Base-by-base conservation (phyloP, 2,329 filamentous ascomycete species). In the Paraphoma chrysanthemicola region DNA sequence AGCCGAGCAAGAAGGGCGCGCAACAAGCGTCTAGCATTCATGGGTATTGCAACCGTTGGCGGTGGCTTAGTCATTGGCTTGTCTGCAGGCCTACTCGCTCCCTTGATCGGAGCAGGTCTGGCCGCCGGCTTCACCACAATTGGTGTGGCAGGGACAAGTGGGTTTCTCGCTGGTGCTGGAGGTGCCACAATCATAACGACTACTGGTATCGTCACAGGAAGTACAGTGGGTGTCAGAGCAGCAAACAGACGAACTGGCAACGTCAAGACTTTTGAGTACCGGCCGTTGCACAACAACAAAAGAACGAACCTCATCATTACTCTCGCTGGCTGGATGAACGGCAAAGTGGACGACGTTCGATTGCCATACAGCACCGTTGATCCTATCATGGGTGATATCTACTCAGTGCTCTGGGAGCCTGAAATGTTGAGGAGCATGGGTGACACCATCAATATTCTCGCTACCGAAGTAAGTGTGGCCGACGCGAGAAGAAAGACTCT, bases 401-500 rank as follows among this genome's bases (percentile, higher is more conserved):
- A 99, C 79, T 97, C 94, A 0, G 89, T 99, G 10, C 82, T 96
- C 56, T 99, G 95, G 93, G 95, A 99, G 77, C 96, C 95, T 3
- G 95, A 99, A 73, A 96, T 99, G 93, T 85, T 99, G 72, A 90
- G 88, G 67, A 97, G 92, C 77, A 99, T 97, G 89, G 95, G 95
- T 85, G 92, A 95, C 74, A 99, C 95, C 44, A 98, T 99, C 70
- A 97, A 97, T 70, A 98, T 99, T 78, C 82, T 99, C 62, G 95
- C 95, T 55, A 99, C 95, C 33, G 95, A 99, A 87, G 92, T 94
- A 78, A 78, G 85, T 60, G 30, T 16, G 9, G 36, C 38, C 16
- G 4, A 42, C 16, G 16, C 16, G n/a, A 51, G 38, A 47, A 51
- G 47, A 72, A 79, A 64, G 78, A 29, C 14, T 17, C 7, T 45